Base-by-base conservation (phyloP, 371 early-diverging fungal species). In the Haplosporangium sp. region DNA sequence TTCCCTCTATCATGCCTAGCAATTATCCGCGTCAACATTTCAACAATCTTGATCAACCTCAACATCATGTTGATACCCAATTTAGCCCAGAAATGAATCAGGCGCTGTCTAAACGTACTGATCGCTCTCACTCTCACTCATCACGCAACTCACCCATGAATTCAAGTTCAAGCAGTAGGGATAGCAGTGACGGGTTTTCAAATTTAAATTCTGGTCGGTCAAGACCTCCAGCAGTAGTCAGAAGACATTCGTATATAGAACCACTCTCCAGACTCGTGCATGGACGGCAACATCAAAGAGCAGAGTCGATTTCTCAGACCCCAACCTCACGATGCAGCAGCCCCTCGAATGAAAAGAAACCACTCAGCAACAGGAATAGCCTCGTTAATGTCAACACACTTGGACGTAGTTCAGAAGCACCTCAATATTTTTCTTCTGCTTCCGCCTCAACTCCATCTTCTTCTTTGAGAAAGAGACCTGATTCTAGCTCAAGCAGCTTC, bases 351-450 rank as follows among this genome's bases (percentile, higher is more conserved):
- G 19, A n/a, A 5, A 50, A 50, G 19, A 50, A n/a, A 11, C 19
- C 50, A 42, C 13, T 39, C 13, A 64, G 65, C 11, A 64, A 55
- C 38, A 52, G 56, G 37, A 55, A 55, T 40, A 52, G 53, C 37
- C 9, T 39, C n/a, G n/a, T n/a, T n/a, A 65, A 57, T 37, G 42
- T 63, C 34, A 50, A 63, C 47, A 63, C 64, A 20, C 39, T 63
- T 27, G 64, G 52, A 7, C 65, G 35, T 13, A 35, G 3, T 35
- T 3, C 19, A n/a, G 57, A 40, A 3, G 15, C 19, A 13, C n/a
- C 7, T 2, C 27, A 37, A 27, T 27, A 27, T 27, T 1, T 27
- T 55, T 37, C 40, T 5, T n/a, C 39, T 40, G 35, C 53, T 13
- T 63, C 52, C 3, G 38, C 38, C 62, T 61, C 62, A 5, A 3